Base-by-base conservation (phyloP, 202 grass and related monocot genomes). In the Carex arenaria region DNA sequence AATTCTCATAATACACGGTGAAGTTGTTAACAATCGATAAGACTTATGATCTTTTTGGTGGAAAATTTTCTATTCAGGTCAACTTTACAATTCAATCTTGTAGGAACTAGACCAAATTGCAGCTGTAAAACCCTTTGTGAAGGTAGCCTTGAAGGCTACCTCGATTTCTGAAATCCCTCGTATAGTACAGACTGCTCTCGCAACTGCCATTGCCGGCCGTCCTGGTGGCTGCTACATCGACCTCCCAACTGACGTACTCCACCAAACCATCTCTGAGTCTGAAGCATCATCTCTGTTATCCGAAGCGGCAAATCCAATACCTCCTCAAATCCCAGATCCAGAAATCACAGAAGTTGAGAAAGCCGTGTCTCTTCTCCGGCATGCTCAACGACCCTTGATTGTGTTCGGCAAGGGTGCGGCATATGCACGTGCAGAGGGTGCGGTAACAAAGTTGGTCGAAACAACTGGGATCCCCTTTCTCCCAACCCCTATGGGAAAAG, bases 401-500 rank as follows among this genome's bases (percentile, higher is more conserved):
- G 92, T 95, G 26, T 83, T 98, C 5, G 95, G 95, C 20, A 98
- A 98, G 84, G 95, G 95, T 15, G 95, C 95, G 0, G 89, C 95
- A 2, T 93, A 90, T 73, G 79, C 91, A 0, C 88, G 88, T 6
- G 93, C 93, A 11, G 95, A 98, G 86, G 91, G 83, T 42, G 56
- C 83, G 4, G 82, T 98, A 36, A 86, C 78, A 72, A 95, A 90
- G 85, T 89, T 98, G 30, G 87, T 98, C 20, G 95, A 98, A 63
- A 90, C 87, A 10, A 92, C 91, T 19, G 89, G 95, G 61, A 93
- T 95, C 72, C 93, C 93, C 13, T 95, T 98, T 72, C 92, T 98
- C 45, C 91, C 95, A 7, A 98, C 95, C 6, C 93, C 95, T 23
- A 98, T 98, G 95, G 95, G 95, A 18, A 98, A 98, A 42, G 95